These are phyloP conservation scores for Tricladium varicosporioides DNA, from an alignment of 2,329 filamentous ascomycete species.

Conservation along the genomic window DNA sequence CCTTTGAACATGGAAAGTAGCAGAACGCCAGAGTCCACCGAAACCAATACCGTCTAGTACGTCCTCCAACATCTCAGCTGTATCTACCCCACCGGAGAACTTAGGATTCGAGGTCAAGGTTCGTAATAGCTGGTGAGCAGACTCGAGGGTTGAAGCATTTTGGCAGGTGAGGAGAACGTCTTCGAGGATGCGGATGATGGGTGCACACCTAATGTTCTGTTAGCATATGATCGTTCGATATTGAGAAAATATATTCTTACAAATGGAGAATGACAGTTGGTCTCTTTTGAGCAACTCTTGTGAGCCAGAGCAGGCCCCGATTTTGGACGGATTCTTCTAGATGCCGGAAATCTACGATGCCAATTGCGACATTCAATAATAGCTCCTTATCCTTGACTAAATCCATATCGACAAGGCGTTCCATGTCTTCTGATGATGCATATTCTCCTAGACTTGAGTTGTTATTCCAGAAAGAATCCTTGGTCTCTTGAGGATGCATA, in stretches of 20 bases:
- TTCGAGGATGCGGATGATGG: conserved; percentile 57
- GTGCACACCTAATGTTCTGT: conserved; percentile 45
- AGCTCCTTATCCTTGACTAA: conserved; percentile 58
- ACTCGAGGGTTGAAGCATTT: conserved; percentile 56
- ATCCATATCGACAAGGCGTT: conserved; percentile 43
- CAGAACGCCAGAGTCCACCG: conserved; percentile 55
- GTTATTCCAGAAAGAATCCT: conserved; percentile 60
- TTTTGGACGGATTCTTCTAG: conserved; percentile 62
- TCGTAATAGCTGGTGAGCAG: conserved; percentile 58
- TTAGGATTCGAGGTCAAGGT: conserved; percentile 54
- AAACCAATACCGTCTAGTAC: conserved; percentile 61
- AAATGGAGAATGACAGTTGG: conserved; percentile 57
- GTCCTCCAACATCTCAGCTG: conserved; percentile 48
- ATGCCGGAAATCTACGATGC: conserved; percentile 64
- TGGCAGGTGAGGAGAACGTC: conserved; percentile 60
- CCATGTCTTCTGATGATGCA: conserved; percentile 38
- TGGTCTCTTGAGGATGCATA: conserved; percentile 56
- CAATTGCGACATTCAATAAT: conserved; percentile 60
- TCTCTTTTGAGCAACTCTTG: conserved; percentile 51
- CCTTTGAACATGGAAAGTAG: conserved; percentile 32
- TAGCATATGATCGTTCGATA: conserved; percentile 9
- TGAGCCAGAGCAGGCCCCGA: conserved; percentile 58
- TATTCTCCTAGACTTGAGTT: conserved; percentile 46
- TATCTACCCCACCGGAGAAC: conserved; percentile 48
- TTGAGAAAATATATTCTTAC: conserved; percentile 41